Percentiles rank a stretch among this genome's conserved stretches.
Evolutionary conservation across 768 basidiomycete genomes (phyloP).

Genomic region (Leccinum barrowsii): DNA sequence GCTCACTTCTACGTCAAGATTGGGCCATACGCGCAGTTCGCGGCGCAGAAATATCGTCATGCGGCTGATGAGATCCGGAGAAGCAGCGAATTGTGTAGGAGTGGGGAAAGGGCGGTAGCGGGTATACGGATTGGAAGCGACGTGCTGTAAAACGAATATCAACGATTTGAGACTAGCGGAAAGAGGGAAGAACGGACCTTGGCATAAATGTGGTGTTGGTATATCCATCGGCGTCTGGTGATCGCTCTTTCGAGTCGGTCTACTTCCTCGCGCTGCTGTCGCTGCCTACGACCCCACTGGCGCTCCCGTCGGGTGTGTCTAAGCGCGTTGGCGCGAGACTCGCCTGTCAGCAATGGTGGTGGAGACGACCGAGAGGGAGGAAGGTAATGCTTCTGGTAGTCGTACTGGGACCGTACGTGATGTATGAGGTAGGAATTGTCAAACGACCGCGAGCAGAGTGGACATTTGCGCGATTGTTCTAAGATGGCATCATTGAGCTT

Average conservation of each 20-base stretch:
- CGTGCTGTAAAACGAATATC: conserved; percentile 55
- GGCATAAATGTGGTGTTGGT: conserved; percentile 73
- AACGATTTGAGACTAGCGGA: background rate
- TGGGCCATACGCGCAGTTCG: conserved; percentile 84
- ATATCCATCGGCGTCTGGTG: conserved; percentile 72
- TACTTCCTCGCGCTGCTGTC: conserved; percentile 49
- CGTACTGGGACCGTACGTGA: conserved; percentile 69
- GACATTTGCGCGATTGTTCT: conserved; percentile 80
- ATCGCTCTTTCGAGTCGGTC: conserved; percentile 79
- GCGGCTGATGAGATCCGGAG: conserved; percentile 68
- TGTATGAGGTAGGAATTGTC: conserved; percentile 76
- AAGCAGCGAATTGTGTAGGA: conserved; percentile 76
- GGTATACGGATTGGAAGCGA: conserved; percentile 84
- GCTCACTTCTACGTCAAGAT: conserved; percentile 84
- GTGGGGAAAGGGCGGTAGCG: conserved; percentile 89
- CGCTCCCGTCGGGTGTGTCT: conserved; percentile 38
- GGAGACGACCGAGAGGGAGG: conserved; percentile 57
- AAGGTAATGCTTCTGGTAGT: conserved; percentile 80
- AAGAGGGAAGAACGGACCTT: conserved; percentile 53
- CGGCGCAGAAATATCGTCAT: conserved; percentile 80
- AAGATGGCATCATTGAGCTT: background rate
- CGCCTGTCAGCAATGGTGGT: conserved; percentile 32
- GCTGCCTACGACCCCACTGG: conserved; percentile 53
- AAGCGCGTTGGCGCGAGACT: conserved; percentile 28
- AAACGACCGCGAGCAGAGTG: conserved; percentile 65